Evolutionary conservation across 257 asterid species (phyloP).

Genomic region (Gentiana macrophylla): DNA sequence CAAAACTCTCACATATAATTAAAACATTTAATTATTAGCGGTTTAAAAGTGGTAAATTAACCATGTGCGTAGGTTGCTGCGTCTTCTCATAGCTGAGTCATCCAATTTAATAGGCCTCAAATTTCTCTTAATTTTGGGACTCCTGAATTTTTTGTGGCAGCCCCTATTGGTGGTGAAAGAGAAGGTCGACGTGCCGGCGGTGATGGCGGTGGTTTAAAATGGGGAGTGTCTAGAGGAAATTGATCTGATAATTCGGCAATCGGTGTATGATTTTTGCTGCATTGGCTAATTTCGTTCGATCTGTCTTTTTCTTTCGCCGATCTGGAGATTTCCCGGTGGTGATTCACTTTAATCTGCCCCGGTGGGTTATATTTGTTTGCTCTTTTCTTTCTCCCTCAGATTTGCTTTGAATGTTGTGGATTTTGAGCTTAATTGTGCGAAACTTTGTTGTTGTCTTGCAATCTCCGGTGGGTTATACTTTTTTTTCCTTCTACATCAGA

Average conservation of each 20-base stretch:
- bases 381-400: neutral
- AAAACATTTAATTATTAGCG: too few species aligned
- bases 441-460: neutral
- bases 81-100: conserved; percentile 1
- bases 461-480: conserved; percentile 20
- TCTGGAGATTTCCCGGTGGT: conserved; percentile 14
- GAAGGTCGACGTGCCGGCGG: conserved; percentile 15
- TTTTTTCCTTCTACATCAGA: neutral
- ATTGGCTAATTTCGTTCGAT: conserved; percentile 20
- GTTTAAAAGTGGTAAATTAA: too few species aligned
- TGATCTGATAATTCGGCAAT: conserved; percentile 12
- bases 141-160: neutral
- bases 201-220: conserved; percentile 21
- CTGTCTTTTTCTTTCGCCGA: conserved; percentile 26
- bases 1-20: too few species aligned
- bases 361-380: conserved; percentile 17
- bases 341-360: conserved; percentile 8
- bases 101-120: conserved; percentile 5
- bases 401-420: neutral
- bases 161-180: neutral
- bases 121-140: too few species aligned
- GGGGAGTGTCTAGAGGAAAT: conserved; percentile 7
- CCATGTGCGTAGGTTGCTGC: too few species aligned
- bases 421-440: neutral
- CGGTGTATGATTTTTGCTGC: neutral